These are phyloP conservation scores for Lachancea sp. DNA, from an alignment of 805 yeast species.

Conservation along the genomic window DNA sequence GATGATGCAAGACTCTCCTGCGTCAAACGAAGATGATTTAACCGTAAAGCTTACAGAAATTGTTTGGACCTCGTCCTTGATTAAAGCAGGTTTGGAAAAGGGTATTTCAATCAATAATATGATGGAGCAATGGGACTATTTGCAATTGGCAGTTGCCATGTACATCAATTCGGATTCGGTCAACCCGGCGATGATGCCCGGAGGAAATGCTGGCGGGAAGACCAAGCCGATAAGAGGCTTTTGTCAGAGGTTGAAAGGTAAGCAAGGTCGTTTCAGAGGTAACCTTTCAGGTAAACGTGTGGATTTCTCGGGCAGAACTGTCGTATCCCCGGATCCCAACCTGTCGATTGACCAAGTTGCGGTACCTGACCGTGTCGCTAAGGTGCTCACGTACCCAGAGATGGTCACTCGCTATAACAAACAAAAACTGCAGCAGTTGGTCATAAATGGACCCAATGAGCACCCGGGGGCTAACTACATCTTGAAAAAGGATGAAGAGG, in stretches of 20 bases:
- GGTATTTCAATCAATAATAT: slow-evolving; percentile 88
- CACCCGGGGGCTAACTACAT: slow-evolving; percentile 98
- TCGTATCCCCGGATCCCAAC: slow-evolving; percentile 97
- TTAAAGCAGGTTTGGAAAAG: slow-evolving; percentile 89
- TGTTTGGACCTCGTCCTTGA: slow-evolving; percentile 93
- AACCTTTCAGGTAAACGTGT: slow-evolving; percentile 97
- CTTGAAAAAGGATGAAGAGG: slow-evolving; percentile 72
- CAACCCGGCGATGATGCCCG: slow-evolving; percentile 70
- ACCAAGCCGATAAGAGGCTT: slow-evolving; percentile 83
- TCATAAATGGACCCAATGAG: slow-evolving; percentile 75
- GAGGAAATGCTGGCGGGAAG: slow-evolving; percentile 46
- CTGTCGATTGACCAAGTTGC: slow-evolving; percentile 94
- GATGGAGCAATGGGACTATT: slow-evolving; percentile 98
- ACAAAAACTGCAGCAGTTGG: slow-evolving; percentile 64
- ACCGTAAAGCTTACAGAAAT: slow-evolving; percentile 94
- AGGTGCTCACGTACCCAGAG: slow-evolving; percentile 93
- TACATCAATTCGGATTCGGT: slow-evolving; percentile 95
- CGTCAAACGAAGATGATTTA: slow-evolving; percentile 93
- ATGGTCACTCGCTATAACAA: slow-evolving; percentile 83
- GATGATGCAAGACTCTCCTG: slow-evolving; percentile 78
- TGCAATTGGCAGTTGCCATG: slow-evolving; percentile 94
- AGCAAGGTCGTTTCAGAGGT: slow-evolving; percentile 98
- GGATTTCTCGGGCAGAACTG: slow-evolving; percentile 96
- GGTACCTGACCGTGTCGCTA: slow-evolving; percentile 95
- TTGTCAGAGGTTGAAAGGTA: slow-evolving; percentile 96